Base-by-base conservation (phyloP, 2,329 filamentous ascomycete genomes). In the Lachnellula occidentalis region DNA sequence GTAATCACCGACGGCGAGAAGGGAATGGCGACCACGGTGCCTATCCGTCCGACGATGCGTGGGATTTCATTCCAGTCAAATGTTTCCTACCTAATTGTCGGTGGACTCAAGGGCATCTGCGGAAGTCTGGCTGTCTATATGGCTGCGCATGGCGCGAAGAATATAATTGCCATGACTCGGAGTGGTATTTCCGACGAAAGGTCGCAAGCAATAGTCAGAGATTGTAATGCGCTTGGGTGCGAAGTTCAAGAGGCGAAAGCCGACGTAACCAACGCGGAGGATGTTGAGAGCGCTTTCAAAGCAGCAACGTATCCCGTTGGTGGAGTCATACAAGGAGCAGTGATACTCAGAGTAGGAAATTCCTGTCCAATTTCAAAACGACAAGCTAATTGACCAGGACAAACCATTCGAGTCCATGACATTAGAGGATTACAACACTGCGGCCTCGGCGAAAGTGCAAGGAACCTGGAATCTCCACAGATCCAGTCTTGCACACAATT, bases 271-370 rank as follows among this genome's bases (percentile, higher is more conserved):
- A 50, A 60, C 14, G 11, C 21, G 6, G 42, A 19, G 14, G 19
- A 34, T 41, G 47, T 51, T 14, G 17, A 43, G 14, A 34, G 27
- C 11, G 22, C 34, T 21, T 49, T 48, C n/a, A 22, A 17, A 39
- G 36, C 21, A 17, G 11, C 45, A 39, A 31, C 43, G 14, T 17
- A 41, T 47, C 72, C 72, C 0, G 67, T 78, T 24, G 67, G 69
- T 17, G 76, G 76, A 43, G 66, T 76, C 17, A 67, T 78, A n/a
- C 74, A 77, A 52, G 72, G 71, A n/a, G 72, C 74, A 7, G 77
- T 77, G 74, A 73, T 76, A 2, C 43, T 58, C 9, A 39, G 47
- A 27, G 55, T 58, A 47, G 45, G 47, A 12, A n/a, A 22, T 41
- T 41, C 5, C 12, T 39, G 6, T 14, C 47, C 11, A 12, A 34